phyloP scores from a whole-genome alignment of 345 rosid species.

The Citrus cavaleriei region DNA sequence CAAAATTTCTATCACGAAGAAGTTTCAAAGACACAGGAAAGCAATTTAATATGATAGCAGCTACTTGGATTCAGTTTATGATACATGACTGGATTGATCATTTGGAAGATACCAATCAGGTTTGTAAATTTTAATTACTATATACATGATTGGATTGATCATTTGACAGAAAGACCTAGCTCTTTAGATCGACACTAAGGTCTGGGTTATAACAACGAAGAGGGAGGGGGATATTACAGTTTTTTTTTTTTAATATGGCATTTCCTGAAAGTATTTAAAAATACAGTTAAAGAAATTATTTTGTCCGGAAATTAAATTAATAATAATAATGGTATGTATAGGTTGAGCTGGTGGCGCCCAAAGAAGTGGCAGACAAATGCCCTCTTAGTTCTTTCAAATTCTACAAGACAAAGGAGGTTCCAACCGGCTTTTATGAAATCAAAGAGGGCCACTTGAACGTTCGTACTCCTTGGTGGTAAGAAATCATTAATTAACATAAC shows the following conservation, averaged over 20 bases:
- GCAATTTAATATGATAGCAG: constrained; percentile 63
- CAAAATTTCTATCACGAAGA: constrained; percentile 43
- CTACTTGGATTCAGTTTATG: constrained; percentile 69
- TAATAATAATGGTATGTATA: background rate
- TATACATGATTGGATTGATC: too few species aligned
- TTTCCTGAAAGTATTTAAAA: too few species aligned
- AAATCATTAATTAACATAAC: background rate
- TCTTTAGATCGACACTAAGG: too few species aligned
- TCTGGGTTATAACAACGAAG: too few species aligned
- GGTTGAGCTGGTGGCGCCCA: constrained; percentile 53
- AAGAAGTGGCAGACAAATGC: constrained; percentile 38
- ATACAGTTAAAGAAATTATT: too few species aligned
- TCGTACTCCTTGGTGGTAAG: constrained; percentile 65
- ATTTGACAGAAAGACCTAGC: too few species aligned
- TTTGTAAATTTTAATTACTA: background rate
- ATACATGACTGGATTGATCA: constrained; percentile 74
- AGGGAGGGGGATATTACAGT: too few species aligned
- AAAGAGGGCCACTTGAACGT: constrained; percentile 40
- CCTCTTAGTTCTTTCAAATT: constrained; percentile 53
- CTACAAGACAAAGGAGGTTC: constrained; percentile 43
- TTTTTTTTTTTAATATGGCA: too few species aligned
- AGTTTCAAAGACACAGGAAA: constrained; percentile 44
- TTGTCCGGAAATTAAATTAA: too few species aligned
- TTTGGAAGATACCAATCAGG: constrained; percentile 56
- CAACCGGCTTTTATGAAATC: constrained; percentile 42